Evolutionary conservation across 441 rosid genomes (phyloP).

Genomic region (Adansonia madagascariensis): DNA sequence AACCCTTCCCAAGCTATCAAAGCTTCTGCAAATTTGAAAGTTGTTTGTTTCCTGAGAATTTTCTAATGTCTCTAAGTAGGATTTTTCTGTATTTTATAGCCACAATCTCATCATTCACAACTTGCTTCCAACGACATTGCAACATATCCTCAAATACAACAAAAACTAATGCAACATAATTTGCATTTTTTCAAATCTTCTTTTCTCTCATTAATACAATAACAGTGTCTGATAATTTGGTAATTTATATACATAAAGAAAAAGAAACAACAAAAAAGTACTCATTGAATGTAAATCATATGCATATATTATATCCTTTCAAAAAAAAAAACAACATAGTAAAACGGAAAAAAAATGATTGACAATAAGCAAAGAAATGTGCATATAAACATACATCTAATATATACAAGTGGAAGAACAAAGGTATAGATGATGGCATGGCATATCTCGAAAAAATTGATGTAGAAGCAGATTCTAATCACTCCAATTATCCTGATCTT

Average conservation of each 20-base stretch:
- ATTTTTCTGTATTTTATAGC: too few species aligned
- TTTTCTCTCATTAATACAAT: neutral
- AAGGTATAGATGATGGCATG: constrained; percentile 1
- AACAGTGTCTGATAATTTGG: neutral
- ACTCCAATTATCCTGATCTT: constrained; percentile 67
- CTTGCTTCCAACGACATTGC: too few species aligned
- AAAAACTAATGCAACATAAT: too few species aligned
- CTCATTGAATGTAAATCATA: neutral
- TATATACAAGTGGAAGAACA: constrained; percentile 12
- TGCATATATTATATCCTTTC: neutral
- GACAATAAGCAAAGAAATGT: neutral
- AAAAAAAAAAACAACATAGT: neutral
- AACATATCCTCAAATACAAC: too few species aligned
- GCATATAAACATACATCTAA: constrained; percentile 5
- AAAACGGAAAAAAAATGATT: neutral
- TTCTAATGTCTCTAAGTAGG: too few species aligned
- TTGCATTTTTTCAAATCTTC: too few species aligned
- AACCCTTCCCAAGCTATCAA: too few species aligned
- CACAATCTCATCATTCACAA: too few species aligned
- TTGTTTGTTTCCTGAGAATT: too few species aligned
- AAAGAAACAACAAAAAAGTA: neutral
- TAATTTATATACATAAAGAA: neutral
- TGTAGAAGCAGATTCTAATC: constrained; percentile 37
- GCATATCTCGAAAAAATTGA: neutral
- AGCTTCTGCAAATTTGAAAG: too few species aligned